These are phyloP conservation scores for Talaromyces adpressus DNA, from an alignment of 495 filamentous ascomycete species.

Conservation along the genomic window DNA sequence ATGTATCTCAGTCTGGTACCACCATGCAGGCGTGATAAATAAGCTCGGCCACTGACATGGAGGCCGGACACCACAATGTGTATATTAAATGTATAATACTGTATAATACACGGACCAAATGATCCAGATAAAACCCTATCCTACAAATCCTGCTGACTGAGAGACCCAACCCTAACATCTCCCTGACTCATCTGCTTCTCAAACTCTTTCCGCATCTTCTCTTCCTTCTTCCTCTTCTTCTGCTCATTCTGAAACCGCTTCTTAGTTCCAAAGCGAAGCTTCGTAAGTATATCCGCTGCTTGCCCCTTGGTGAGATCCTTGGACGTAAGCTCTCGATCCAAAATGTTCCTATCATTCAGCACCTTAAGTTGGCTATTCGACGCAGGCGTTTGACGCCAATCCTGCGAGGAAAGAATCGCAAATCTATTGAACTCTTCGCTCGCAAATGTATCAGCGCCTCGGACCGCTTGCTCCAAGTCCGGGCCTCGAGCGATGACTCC, in stretches of 20 bases:
- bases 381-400: slow-evolving; percentile 63
- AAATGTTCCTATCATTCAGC: slow-evolving; percentile 58
- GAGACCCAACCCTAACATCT: slow-evolving; percentile 60
- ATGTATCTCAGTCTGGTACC: neutral
- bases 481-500: slow-evolving; percentile 51
- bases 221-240: slow-evolving; percentile 27
- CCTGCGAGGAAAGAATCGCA: slow-evolving; percentile 49
- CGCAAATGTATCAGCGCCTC: slow-evolving; percentile 78
- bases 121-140: no score
- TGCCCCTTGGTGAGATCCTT: slow-evolving; percentile 66
- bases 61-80: neutral
- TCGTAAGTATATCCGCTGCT: slow-evolving; percentile 89
- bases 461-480: slow-evolving; percentile 65
- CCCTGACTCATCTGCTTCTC: slow-evolving; percentile 31
- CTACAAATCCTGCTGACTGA: slow-evolving; percentile 16
- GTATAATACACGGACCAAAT: neutral
- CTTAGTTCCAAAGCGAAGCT: slow-evolving; percentile 74
- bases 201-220: slow-evolving; percentile 26
- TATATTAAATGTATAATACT: slow-evolving; percentile 2
- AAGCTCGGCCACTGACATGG: neutral
- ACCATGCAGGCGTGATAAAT: neutral
- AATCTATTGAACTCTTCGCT: slow-evolving; percentile 48
- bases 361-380: slow-evolving; percentile 62
- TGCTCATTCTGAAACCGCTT: slow-evolving; percentile 54
- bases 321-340: slow-evolving; percentile 45